Base-by-base conservation (phyloP, 1,284 basidiomycete species). In the Ceratobasidium sp. region DNA sequence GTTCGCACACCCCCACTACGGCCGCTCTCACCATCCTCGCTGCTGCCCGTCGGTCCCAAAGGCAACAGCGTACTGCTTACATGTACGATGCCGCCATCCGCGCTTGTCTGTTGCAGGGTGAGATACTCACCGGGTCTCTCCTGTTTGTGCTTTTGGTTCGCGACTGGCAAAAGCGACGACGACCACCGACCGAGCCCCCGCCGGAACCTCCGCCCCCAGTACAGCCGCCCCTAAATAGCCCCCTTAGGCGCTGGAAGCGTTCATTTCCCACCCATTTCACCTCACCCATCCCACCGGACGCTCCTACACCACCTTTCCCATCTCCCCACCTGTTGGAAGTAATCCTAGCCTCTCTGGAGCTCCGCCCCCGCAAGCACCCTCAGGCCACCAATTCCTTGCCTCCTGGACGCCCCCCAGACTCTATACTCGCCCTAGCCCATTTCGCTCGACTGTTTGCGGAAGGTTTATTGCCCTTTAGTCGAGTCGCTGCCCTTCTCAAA, bases 21-120 rank as follows among this genome's bases (percentile, higher is more conserved):
- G 56, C 73, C 18, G 61, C 74, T 11, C 61, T 75, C 49, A 66
- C 72, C 5, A 62, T 75, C 21, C 72, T 75, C 1, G 72, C 72
- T 1, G 72, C 72, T 4, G 74, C 74, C 6, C 56, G 74, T 21
- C 72, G 72, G 21, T 73, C 74, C 6, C 58, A 38, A 14, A 61
- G 71, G 18, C 74, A 75, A 21, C 58, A 71, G 21, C 69, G 75
- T 4, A 74, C 74, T 0, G 56, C 67, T 4, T 44, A 66, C 30
- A 87, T 90, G 83, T 90, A 88, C 77, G 83, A 84, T 49, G 81
- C 83, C 2, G 78, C 91, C 51, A 83, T 92, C 75, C 82, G 84
- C 2, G 83, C 88, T 7, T 89, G 88, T 74, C 80, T 92, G 12
- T 79, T 91, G 54, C 90, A 92, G 62, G 89, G 90, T 33, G 91